Conservation (phyloP, 2,329 filamentous ascomycete genomes). For the Venturia carpophila region DNA sequence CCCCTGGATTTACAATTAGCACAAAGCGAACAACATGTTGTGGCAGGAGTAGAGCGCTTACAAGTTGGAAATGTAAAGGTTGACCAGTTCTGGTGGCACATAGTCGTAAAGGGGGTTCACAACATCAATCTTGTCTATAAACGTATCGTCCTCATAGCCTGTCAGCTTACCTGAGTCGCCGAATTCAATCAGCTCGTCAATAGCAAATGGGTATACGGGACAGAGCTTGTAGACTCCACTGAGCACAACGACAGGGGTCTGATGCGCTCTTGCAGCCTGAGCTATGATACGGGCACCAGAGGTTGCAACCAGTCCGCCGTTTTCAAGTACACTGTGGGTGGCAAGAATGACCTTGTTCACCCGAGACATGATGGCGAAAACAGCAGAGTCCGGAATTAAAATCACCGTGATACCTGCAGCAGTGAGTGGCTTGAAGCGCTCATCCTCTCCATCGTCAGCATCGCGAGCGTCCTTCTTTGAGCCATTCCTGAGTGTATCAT, state of each 20-base stretch:
- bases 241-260: constrained; percentile 79
- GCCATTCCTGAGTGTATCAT: constrained; percentile 53
- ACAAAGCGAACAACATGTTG: constrained; percentile 21
- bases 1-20: constrained; percentile 40
- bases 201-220: constrained; percentile 78
- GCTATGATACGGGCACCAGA: constrained; percentile 79
- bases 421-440: constrained; percentile 57
- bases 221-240: constrained; percentile 91
- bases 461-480: constrained; percentile 31
- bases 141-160: constrained; percentile 67
- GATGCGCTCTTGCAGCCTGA: constrained; percentile 72
- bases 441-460: constrained; percentile 41
- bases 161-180: constrained; percentile 72
- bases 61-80: constrained; percentile 81
- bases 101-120: constrained; percentile 77
- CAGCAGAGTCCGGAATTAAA: constrained; percentile 71
- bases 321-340: constrained; percentile 78
- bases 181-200: constrained; percentile 76
- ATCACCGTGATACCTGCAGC: constrained; percentile 75
- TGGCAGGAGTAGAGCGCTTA: constrained; percentile 37
- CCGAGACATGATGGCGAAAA: constrained; percentile 89
- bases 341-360: constrained; percentile 93
- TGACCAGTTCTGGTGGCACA: constrained; percentile 65
- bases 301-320: constrained; percentile 77
- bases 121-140: constrained; percentile 71